These are phyloP conservation scores for Claviceps quebecensis DNA, from an alignment of 2,329 filamentous ascomycete genomes.

Conservation along the genomic window DNA sequence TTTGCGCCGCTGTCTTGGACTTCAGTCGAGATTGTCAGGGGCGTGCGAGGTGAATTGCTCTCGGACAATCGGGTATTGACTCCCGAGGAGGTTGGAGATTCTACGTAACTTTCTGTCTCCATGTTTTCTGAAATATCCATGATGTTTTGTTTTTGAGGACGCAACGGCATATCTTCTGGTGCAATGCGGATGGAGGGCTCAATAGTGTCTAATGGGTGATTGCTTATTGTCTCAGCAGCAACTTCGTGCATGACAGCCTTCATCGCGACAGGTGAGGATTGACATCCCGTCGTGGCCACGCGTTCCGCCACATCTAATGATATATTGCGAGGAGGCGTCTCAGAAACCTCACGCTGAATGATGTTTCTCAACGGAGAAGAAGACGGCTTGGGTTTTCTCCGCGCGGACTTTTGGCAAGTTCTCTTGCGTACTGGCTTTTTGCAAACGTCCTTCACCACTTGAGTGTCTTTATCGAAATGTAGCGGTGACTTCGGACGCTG, in stretches of 20 bases:
- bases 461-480: slow-evolving; percentile 18
- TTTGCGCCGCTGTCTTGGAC: neutral
- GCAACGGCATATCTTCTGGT: neutral
- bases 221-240: neutral
- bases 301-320: neutral
- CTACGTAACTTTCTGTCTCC: neutral
- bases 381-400: neutral
- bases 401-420: neutral
- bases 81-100: neutral
- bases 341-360: neutral
- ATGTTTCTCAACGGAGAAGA: neutral
- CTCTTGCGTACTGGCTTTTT: slow-evolving; percentile 2
- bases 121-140: neutral
- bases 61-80: neutral
- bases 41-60: neutral
- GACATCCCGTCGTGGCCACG: neutral
- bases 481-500: slow-evolving; percentile 22
- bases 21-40: neutral
- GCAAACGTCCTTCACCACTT: slow-evolving; percentile 10
- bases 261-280: neutral
- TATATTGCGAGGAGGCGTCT: neutral
- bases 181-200: neutral
- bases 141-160: neutral
- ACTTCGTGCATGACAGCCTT: neutral
- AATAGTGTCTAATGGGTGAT: neutral